These are phyloP conservation scores for Hordeum pubiflorum DNA, from an alignment of 202 grass and related monocot genomes.

Conservation along the genomic window DNA sequence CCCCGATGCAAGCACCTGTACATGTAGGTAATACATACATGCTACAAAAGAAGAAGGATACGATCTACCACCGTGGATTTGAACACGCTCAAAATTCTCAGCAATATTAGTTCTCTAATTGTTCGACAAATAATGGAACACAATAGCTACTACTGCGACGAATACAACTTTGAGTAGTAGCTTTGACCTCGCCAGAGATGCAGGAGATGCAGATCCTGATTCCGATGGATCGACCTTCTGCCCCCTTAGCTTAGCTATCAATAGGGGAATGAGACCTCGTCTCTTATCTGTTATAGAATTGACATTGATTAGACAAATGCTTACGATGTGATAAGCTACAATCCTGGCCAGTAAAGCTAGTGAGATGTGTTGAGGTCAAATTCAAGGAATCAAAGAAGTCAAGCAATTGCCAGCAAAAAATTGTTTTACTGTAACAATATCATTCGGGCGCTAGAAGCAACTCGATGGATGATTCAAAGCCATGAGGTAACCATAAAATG, in stretches of 20 bases:
- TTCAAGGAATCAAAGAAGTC: neutral
- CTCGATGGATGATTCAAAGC: neutral
- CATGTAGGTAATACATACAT: slow-evolving; percentile 12
- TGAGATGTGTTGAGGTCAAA: neutral
- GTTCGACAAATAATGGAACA: slow-evolving; percentile 61
- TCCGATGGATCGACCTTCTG: slow-evolving; percentile 31
- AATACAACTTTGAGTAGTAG: slow-evolving; percentile 64
- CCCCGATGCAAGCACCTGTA: slow-evolving; percentile 10
- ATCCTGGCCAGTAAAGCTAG: neutral
- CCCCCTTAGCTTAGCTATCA: slow-evolving; percentile 68
- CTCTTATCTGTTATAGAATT: slow-evolving; percentile 34
- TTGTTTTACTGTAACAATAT: neutral
- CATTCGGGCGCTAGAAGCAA: neutral
- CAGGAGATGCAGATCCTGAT: slow-evolving; percentile 15
- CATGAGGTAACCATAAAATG: neutral
- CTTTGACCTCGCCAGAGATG: slow-evolving; percentile 40
- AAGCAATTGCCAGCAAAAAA: neutral
- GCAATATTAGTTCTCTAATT: slow-evolving; percentile 26
- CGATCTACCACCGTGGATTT: neutral
- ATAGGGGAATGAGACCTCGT: slow-evolving; percentile 40
- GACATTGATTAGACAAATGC: slow-evolving; percentile 2
- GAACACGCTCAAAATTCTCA: slow-evolving; percentile 13
- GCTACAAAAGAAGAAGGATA: slow-evolving; percentile 18
- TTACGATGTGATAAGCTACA: neutral
- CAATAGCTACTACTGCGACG: slow-evolving; percentile 46